Evolutionary conservation across 2,329 filamentous ascomycete genomes (phyloP).

Genomic region (Arthrobotrys pseudoclavata): DNA sequence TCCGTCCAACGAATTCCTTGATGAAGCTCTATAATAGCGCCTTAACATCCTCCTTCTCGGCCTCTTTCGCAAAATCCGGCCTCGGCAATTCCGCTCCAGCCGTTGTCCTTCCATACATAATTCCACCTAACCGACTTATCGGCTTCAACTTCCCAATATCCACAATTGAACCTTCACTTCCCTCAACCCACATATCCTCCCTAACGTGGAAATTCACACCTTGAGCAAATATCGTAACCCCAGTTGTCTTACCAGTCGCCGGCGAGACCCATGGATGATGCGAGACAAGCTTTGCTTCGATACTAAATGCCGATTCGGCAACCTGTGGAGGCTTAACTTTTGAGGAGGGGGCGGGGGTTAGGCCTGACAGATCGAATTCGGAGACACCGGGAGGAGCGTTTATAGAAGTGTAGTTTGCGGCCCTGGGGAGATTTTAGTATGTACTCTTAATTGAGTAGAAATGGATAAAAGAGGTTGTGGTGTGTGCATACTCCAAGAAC

Average conservation of each 20-base stretch:
- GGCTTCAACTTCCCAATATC: slow-evolving; percentile 83
- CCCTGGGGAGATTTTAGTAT: slow-evolving; percentile 64
- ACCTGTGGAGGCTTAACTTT: slow-evolving; percentile 80
- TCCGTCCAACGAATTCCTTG: neutral
- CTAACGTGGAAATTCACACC: slow-evolving; percentile 89
- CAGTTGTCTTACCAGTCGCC: slow-evolving; percentile 79
- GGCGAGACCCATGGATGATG: slow-evolving; percentile 80
- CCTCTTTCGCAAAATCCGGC: slow-evolving; percentile 72
- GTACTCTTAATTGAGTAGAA: neutral
- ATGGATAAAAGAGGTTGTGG: neutral
- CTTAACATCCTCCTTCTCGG: slow-evolving; percentile 70
- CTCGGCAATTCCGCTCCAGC: slow-evolving; percentile 80
- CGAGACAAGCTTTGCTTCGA: slow-evolving; percentile 84
- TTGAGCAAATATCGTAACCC: slow-evolving; percentile 82
- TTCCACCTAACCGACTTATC: slow-evolving; percentile 83
- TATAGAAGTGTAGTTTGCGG: slow-evolving; percentile 83
- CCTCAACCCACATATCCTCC: slow-evolving; percentile 87
- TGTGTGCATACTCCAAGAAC: slow-evolving; percentile 74
- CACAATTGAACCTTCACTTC: slow-evolving; percentile 74
- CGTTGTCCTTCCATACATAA: slow-evolving; percentile 80
- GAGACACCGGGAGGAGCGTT: slow-evolving; percentile 82
- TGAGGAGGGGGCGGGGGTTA: slow-evolving; percentile 77
- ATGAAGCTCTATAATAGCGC: slow-evolving; percentile 69
- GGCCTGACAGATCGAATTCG: slow-evolving; percentile 83
- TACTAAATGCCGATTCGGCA: slow-evolving; percentile 82